Evolutionary conservation across 129 eudicot species (phyloP), one percentile per base, ranked within the genome.

Genomic region (Mikania micrantha): DNA sequence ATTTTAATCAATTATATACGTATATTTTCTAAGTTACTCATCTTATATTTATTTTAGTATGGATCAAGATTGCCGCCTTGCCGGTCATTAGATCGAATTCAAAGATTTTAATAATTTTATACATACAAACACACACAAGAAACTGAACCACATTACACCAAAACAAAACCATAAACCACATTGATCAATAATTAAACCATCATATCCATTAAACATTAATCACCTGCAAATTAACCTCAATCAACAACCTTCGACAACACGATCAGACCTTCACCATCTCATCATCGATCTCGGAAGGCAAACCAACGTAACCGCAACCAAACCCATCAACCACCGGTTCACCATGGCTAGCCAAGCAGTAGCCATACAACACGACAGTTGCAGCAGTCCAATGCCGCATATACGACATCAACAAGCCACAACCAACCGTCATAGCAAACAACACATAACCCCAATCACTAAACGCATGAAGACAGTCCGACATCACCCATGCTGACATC

Each of bases 261-360:
- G 11, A 49, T 0, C 36, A 88, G 84, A 65, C 82, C 87, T 6
- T 76, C 45, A 88, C 15, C 50, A 4, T 44, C 50, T 15, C 0
- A 44, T 8, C 50, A 4, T 44, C 50, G n/a, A 44, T n/a, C n/a
- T n/a, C n/a, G n/a, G n/a, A n/a, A 79, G 29, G 4, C 21, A 44
- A 44, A 32, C 4, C 2, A 6, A 53, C 0, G 0, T 9, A 53
- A 1, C 34, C 7, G 4, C 65, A 29, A 59, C 2, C 42, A 16
- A 59, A 5, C 53, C 21, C 64, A 29, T 34, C 19, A 63, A 63
- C 5, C 0, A 8, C 52, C 32, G 17, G 0, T 59, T 59, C 65
- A 34, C 65, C 25, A 29, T 31, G 65, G 5, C 31, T 31, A 32
- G 4, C 42, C 65, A 15, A 31, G 25, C 65, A 59, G 7, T 59